Conservation (phyloP, 352 stramenopile genomes). For the Phytopythium mirpurense region DNA sequence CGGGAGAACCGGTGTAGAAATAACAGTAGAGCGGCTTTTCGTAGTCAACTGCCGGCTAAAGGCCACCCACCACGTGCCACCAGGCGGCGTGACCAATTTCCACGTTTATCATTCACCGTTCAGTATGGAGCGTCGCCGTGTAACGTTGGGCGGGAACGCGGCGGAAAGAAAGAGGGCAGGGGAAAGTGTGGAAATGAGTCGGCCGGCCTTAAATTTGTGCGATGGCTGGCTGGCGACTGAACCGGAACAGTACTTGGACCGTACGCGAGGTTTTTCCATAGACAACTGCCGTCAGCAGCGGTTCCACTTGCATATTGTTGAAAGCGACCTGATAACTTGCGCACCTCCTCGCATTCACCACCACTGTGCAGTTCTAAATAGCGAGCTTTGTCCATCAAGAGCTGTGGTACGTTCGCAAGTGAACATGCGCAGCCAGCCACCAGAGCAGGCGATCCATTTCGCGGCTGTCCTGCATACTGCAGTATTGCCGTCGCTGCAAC, state of each 20-base stretch:
- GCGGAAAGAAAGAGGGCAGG: neutral
- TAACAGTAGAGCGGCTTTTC: too few relatives aligned
- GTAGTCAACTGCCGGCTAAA: too few relatives aligned
- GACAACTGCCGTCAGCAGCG: neutral
- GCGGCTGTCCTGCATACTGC: too few relatives aligned
- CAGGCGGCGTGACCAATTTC: neutral
- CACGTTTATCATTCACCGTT: too few relatives aligned
- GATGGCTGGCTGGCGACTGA: neutral
- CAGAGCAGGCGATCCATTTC: too few relatives aligned
- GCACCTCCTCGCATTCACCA: neutral
- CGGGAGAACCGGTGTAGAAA: neutral
- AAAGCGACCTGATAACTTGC: slow-evolving; percentile 6
- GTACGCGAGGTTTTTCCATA: neutral
- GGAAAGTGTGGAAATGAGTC: too few relatives aligned
- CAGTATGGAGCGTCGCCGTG: too few relatives aligned
- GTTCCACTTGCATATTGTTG: slow-evolving; percentile 2
- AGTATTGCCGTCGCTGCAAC: too few relatives aligned
- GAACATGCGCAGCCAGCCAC: too few relatives aligned
- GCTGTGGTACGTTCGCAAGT: neutral
- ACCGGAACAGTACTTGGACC: slow-evolving; percentile 1
- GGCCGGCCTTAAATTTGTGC: too few relatives aligned
- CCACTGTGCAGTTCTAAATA: neutral
- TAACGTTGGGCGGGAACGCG: neutral
- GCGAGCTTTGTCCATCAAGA: neutral
- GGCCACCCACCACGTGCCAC: too few relatives aligned